These are phyloP conservation scores for Nigrospora osmanthi DNA, from an alignment of 2,329 filamentous ascomycete genomes.

Conservation along the genomic window DNA sequence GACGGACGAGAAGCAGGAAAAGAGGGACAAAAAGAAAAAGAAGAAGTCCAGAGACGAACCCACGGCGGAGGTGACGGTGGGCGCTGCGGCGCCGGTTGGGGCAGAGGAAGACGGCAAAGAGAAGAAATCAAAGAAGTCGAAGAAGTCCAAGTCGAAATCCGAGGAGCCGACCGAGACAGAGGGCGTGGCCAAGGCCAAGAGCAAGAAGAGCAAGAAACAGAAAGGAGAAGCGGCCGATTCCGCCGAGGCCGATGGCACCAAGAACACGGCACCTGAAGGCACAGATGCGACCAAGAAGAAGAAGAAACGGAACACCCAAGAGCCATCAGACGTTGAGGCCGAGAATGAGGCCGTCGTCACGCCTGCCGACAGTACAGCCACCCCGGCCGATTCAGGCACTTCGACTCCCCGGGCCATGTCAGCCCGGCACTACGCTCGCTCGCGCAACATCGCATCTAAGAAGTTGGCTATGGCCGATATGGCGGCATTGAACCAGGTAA, in stretches of 20 bases:
- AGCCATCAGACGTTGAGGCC: slow-evolving; percentile 20
- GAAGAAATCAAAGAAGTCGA: slow-evolving; percentile 15
- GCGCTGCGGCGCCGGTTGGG: slow-evolving; percentile 15
- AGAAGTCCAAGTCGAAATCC: slow-evolving; percentile 15
- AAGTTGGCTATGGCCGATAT: slow-evolving; percentile 73
- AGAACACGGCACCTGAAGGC: slow-evolving; percentile 12
- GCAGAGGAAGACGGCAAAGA: slow-evolving; percentile 11
- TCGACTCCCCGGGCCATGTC: slow-evolving; percentile 41
- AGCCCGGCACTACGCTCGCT: slow-evolving; percentile 65
- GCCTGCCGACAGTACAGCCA: slow-evolving; percentile 24
- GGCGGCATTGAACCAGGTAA: slow-evolving; percentile 78
- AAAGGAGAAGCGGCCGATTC: slow-evolving; percentile 26
- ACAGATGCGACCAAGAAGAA: slow-evolving; percentile 39
- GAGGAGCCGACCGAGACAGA: slow-evolving; percentile 16
- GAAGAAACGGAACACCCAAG: slow-evolving; percentile 32
- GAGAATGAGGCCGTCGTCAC: slow-evolving; percentile 22
- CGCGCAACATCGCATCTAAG: slow-evolving; percentile 84
- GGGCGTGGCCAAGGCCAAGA: slow-evolving; percentile 24
- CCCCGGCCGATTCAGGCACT: slow-evolving; percentile 18
- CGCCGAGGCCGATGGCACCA: slow-evolving; percentile 17
- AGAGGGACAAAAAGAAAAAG: slow-evolving; percentile 28
- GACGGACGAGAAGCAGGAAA: slow-evolving; percentile 22
- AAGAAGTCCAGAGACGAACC: slow-evolving; percentile 18
- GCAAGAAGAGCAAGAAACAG: slow-evolving; percentile 18
- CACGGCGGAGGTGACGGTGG: slow-evolving; percentile 8